Evolutionary conservation across 2,329 filamentous ascomycete genomes (phyloP), one percentile per base, ranked within the genome.

Genomic region (Monilinia fructigena): DNA sequence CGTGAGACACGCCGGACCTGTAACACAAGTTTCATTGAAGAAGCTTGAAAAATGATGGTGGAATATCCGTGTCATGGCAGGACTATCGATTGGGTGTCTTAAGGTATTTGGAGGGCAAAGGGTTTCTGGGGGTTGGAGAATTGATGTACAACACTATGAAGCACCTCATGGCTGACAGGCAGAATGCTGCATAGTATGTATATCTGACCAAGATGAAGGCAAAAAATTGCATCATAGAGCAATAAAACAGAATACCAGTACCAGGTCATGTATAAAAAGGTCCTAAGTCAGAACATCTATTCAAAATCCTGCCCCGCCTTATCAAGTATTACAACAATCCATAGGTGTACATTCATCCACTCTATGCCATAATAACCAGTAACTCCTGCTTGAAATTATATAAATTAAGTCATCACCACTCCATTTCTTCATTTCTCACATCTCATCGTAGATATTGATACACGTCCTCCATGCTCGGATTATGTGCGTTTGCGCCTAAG

Each of bases 131-230:
- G 0, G 82, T 94, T 40, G 83, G 85, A 20, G 83, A 88, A 69
- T 78, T 96, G 73, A 89, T 96, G 83, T 90, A 90, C 76, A 91
- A 87, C 72, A 93, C 91, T 1, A 92, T 95, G 85, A 92, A 89
- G 75, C 86, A 89, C 61, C 78, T 94, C 71, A 87, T 86, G 78
- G 84, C 55, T 70, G 52, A 35, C 8, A 60, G 63, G 20, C 31
- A 53, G 28, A 53, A 42, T 54, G 12, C 31, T n/a, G 45, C 55
- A 61, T 65, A 53, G 35, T 18, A 23, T 31, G 48, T 4, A 23
- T 35, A 47, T 52, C 18, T 18, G 7, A n/a, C 40, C 10, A 53
- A 65, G 23, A 52, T 18, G 16, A 31, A 48, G 20, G 20, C 12
- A 48, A 35, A 16, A 10, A 26, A 63, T 7, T n/a, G 12, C 26